Evolutionary conservation across 306 rosid species (phyloP), one percentile per base, ranked within the genome.

Genomic region (Astragalus membranaceus): DNA sequence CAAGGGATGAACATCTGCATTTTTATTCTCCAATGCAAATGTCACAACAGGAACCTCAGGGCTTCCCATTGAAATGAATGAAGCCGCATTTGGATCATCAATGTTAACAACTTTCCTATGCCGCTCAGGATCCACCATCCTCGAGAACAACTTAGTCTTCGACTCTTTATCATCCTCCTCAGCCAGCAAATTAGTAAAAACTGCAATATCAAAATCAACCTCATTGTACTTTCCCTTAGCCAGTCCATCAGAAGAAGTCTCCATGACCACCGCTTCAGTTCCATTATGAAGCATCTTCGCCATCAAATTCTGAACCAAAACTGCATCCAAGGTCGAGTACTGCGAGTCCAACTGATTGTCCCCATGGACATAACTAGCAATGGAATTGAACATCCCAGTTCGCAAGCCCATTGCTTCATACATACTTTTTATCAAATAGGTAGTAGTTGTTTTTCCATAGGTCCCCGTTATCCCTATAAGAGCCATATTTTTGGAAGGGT

Each of bases 201-300:
- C 88, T 0, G 91, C 99, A 50, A 94, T 85, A 79, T 94, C 97
- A 82, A 88, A 83, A 69, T 94, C 99, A 79, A 94, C 92, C 78
- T 94, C 97, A 61, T 87, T 57, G 30, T 88, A 91, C 71, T 87
- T 85, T 42, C 92, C 88, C 17, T 67, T 56, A 43, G 92, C 85
- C 49, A 87, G 67, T 15, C 81, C 92, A 58, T 74, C 59, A 23
- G 92, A 83, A 69, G 89, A 79, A 33, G 88, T 85, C 84, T 94
- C 95, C 89, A 85, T 75, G 69, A 91, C 95, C 61, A 87, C 88
- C 0, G 95, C 88, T 79, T 91, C 97, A 32, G 99, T 85, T 49
- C 96, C 99, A 77, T 94, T 94, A 42, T 84, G 95, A 32, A 88
- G 86, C 99, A 94, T 91, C 92, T 87, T 91, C 0, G 99, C 97